phyloP scores from a whole-genome alignment of 2,329 filamentous ascomycete genomes.

The Cyanodermella asteris region DNA sequence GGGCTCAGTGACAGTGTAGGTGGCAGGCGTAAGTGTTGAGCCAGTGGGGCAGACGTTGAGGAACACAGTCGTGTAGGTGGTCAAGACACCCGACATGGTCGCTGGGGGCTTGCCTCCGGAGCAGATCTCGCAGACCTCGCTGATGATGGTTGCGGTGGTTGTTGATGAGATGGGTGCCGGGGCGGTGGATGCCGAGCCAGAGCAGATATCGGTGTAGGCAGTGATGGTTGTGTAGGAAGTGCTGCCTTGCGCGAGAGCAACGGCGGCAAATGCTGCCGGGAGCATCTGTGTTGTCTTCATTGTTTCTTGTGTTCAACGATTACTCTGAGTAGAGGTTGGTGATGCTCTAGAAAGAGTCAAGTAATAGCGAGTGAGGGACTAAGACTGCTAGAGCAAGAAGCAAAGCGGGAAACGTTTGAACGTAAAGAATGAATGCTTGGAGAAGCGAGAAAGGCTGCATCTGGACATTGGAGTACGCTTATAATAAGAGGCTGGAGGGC shows the following conservation, averaged over 20 bases:
- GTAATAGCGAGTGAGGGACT: slow-evolving; percentile 2
- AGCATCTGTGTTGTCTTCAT: slow-evolving; percentile 5
- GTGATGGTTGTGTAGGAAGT: slow-evolving; percentile 9
- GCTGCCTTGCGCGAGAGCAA: slow-evolving; percentile 8
- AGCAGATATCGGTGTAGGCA: too few species aligned
- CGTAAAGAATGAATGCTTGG: too few species aligned
- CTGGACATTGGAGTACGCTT: slow-evolving; percentile 3
- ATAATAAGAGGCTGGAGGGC: slow-evolving; percentile 7
- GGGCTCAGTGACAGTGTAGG: slow-evolving; percentile 14
- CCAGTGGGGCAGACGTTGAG: slow-evolving; percentile 9
- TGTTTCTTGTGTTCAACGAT: not conserved
- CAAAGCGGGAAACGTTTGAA: slow-evolving; percentile 1
- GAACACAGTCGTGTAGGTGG: slow-evolving; percentile 11
- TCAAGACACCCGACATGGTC: slow-evolving; percentile 9
- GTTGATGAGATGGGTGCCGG: too few species aligned
- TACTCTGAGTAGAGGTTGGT: slow-evolving; percentile 1
- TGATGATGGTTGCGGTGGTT: slow-evolving; percentile 8
- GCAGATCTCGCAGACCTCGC: slow-evolving; percentile 9
- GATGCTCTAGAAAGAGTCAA: not conserved
- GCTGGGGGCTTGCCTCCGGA: slow-evolving; percentile 4
- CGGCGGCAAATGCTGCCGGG: slow-evolving; percentile 7
- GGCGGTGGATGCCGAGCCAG: too few species aligned
- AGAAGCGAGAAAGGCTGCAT: too few species aligned
- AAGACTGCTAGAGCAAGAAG: slow-evolving; percentile 1
- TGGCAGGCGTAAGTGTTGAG: slow-evolving; percentile 8